phyloP scores from a whole-genome alignment of 306 rosid species.

The Castanea crenata region DNA sequence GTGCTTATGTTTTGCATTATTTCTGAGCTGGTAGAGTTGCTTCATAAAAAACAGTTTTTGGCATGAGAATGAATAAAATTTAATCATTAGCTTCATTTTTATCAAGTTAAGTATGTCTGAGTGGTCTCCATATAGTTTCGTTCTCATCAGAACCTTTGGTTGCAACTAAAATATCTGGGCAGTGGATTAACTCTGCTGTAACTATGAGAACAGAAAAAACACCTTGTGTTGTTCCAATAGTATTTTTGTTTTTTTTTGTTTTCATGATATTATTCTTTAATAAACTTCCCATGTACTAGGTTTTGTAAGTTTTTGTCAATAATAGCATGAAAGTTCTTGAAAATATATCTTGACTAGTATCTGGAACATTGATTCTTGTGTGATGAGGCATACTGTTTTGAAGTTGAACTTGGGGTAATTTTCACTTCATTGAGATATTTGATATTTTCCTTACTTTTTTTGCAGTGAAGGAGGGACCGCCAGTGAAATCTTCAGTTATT shows the following conservation, averaged over 20 bases:
- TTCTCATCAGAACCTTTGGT: conserved; percentile 1
- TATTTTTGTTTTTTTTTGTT: background rate
- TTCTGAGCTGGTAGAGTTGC: conserved; percentile 6
- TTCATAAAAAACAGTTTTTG: conserved; percentile 10
- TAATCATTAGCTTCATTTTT: background rate
- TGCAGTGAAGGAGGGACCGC: conserved; percentile 59
- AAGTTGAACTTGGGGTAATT: conserved; percentile 22
- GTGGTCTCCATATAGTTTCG: background rate
- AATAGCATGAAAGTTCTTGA: background rate
- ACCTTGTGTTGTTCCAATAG: background rate
- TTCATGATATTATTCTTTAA: background rate
- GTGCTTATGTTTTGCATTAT: conserved; percentile 7
- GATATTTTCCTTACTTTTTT: conserved; percentile 28
- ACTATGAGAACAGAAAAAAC: background rate
- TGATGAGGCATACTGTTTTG: conserved; percentile 24
- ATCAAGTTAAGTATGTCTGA: background rate
- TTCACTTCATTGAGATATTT: conserved; percentile 19
- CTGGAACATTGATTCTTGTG: background rate
- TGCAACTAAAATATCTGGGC: conserved; percentile 1
- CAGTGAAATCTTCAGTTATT: conserved; percentile 59
- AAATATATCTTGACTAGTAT: background rate
- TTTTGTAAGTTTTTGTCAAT: background rate
- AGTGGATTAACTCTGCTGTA: conserved; percentile 19
- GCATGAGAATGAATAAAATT: background rate
- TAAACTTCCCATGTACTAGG: conserved; percentile 6